Evolutionary conservation across 2,329 filamentous ascomycete genomes (phyloP).

Genomic region (Fusarium cyanostomum): DNA sequence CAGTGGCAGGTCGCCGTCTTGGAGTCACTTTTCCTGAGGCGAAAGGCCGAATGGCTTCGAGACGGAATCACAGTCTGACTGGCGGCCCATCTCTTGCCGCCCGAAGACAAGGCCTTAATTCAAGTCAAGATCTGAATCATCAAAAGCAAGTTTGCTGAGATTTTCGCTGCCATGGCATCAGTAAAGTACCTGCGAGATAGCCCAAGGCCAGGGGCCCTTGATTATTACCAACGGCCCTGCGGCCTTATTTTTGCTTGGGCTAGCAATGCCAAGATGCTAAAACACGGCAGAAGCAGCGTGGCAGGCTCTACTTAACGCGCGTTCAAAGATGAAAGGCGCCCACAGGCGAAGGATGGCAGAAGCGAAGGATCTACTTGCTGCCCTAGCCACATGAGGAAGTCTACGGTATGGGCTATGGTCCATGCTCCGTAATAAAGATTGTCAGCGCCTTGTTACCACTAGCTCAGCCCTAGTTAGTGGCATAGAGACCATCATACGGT

Average conservation of each 20-base stretch:
- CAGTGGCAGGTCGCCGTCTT: not conserved
- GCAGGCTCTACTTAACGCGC: not conserved
- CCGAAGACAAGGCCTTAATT: not conserved
- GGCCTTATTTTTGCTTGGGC: not conserved
- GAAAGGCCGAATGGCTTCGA: no score
- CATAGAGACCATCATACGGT: conserved; percentile 1
- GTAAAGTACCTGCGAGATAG: not conserved
- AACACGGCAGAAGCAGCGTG: not conserved
- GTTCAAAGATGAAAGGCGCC: not conserved
- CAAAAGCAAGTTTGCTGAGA: not conserved
- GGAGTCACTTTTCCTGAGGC: no score
- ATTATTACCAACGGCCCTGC: not conserved
- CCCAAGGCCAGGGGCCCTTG: not conserved
- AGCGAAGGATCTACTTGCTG: not conserved
- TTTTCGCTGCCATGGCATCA: not conserved
- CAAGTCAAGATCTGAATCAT: no score
- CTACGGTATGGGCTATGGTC: not conserved
- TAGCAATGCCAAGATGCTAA: not conserved
- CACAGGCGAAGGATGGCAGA: not conserved
- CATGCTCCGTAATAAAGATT: not conserved
- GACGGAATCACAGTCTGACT: no score
- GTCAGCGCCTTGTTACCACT: not conserved
- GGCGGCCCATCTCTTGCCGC: not conserved
- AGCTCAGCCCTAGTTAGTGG: not conserved
- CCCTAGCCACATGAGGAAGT: not conserved